phyloP scores from a whole-genome alignment of 2,329 filamentous ascomycete genomes.

The Claviceps fusiformis region DNA sequence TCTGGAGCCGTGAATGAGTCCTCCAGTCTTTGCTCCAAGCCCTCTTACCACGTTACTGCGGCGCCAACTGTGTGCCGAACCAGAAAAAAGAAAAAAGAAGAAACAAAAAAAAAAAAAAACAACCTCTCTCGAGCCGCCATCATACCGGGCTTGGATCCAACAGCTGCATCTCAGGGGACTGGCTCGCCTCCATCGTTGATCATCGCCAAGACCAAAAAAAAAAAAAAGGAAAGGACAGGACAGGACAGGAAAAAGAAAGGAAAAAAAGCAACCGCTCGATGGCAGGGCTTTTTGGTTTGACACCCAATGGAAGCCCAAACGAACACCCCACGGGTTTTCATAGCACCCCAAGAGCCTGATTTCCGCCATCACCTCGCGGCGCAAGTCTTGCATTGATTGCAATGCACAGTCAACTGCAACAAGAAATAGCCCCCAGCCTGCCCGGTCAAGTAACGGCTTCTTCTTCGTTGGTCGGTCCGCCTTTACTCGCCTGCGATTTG shows the following conservation, averaged over 20 bases:
- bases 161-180: no score
- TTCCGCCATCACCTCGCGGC: conserved; percentile 28
- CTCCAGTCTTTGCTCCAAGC: no score
- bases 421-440: conserved; percentile 1
- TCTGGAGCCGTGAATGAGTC: no score
- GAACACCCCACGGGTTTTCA: conserved; percentile 12
- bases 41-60: no score
- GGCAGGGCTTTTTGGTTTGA: conserved; percentile 9
- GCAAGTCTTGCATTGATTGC: conserved; percentile 17
- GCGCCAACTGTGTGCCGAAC: not conserved
- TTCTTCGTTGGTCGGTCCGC: not conserved
- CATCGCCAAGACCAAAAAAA: no score
- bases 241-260: no score
- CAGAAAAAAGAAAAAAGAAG: not conserved
- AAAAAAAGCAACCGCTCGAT: no score
- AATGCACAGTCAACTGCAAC: conserved; percentile 7
- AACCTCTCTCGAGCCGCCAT: not conserved
- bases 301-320: conserved; percentile 23
- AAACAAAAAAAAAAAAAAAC: not conserved
- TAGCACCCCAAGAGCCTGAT: conserved; percentile 18
- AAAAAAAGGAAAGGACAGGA: no score
- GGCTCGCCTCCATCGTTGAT: no score
- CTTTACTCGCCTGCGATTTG: not conserved
- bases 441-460: not conserved
- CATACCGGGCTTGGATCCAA: no score